Conservation (phyloP, 2,329 filamentous ascomycete genomes). For the Balansia obtecta region DNA sequence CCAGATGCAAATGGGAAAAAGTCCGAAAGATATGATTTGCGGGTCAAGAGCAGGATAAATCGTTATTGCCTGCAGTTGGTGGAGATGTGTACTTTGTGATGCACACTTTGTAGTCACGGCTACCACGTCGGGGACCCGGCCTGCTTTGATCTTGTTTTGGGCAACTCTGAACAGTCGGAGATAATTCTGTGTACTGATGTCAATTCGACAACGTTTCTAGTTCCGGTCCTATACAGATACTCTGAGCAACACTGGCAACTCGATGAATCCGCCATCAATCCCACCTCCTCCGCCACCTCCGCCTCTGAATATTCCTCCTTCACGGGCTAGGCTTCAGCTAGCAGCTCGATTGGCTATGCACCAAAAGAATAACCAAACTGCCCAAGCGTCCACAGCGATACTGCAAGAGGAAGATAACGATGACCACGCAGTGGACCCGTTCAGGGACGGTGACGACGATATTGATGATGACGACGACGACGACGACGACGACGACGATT, state of each 20-base stretch:
- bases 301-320: slow-evolving; percentile 75
- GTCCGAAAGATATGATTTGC: not conserved
- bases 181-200: slow-evolving; percentile 6
- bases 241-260: slow-evolving; percentile 32
- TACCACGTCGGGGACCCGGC: slow-evolving; percentile 8
- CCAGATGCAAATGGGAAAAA: not conserved
- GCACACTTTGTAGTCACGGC: slow-evolving; percentile 2
- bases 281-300: slow-evolving; percentile 51
- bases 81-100: not conserved
- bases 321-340: slow-evolving; percentile 76
- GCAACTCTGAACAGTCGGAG: slow-evolving; percentile 11
- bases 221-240: slow-evolving; percentile 48
- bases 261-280: slow-evolving; percentile 44
- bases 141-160: slow-evolving; percentile 2
- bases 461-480: slow-evolving; percentile 35
- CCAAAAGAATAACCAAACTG: slow-evolving; percentile 45
- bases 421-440: slow-evolving; percentile 27
- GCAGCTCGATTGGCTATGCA: slow-evolving; percentile 74
- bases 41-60: not conserved
- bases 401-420: slow-evolving; percentile 27
- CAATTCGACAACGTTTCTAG: slow-evolving; percentile 19
- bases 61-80: not conserved
- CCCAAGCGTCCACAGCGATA: slow-evolving; percentile 31
- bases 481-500: slow-evolving; percentile 36
- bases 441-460: slow-evolving; percentile 41